Conservation (phyloP, 495 filamentous ascomycete genomes). For the Aspergillus baeticus region DNA sequence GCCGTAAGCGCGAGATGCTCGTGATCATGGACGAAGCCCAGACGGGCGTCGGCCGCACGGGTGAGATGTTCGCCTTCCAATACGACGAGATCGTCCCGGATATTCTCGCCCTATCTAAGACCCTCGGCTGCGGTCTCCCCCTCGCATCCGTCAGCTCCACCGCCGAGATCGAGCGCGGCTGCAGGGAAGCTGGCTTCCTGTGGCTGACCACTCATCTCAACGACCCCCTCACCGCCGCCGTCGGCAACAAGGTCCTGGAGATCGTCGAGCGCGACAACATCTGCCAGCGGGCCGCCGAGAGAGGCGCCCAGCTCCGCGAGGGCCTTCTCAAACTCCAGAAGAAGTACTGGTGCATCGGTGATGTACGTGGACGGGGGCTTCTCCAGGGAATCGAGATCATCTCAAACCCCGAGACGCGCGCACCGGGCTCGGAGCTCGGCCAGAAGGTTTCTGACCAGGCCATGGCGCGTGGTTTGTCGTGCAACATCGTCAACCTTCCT, state of each 20-base stretch:
- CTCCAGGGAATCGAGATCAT: slow-evolving; percentile 56
- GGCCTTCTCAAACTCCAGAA: slow-evolving; percentile 40
- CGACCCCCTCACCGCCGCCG: slow-evolving; percentile 53
- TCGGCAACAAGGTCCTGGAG: slow-evolving; percentile 56
- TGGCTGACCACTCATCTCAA: slow-evolving; percentile 48
- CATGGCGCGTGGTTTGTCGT: slow-evolving; percentile 50
- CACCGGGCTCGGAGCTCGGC: slow-evolving; percentile 44
- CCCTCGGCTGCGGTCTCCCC: slow-evolving; percentile 53
- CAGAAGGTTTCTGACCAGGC: slow-evolving; percentile 41
- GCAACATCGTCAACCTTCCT: slow-evolving; percentile 48
- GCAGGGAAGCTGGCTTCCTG: slow-evolving; percentile 25
- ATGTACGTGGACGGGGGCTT: slow-evolving; percentile 54
- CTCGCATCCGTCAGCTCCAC: slow-evolving; percentile 50
- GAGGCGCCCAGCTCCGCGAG: slow-evolving; percentile 39
- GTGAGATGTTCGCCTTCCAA: slow-evolving; percentile 51
- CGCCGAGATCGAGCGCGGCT: slow-evolving; percentile 43
- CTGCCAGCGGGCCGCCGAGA: slow-evolving; percentile 33
- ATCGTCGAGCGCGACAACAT: slow-evolving; percentile 52
- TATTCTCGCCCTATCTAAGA: slow-evolving; percentile 54
- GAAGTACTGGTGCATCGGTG: slow-evolving; percentile 55
- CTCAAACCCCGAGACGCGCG: slow-evolving; percentile 38
- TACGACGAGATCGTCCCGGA: slow-evolving; percentile 50
- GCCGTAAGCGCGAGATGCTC: slow-evolving; percentile 50
- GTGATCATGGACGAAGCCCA: slow-evolving; percentile 58
- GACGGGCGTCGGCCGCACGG: slow-evolving; percentile 51